Base-by-base conservation (phyloP, 129 eudicot genomes). In the Logfia minima region DNA sequence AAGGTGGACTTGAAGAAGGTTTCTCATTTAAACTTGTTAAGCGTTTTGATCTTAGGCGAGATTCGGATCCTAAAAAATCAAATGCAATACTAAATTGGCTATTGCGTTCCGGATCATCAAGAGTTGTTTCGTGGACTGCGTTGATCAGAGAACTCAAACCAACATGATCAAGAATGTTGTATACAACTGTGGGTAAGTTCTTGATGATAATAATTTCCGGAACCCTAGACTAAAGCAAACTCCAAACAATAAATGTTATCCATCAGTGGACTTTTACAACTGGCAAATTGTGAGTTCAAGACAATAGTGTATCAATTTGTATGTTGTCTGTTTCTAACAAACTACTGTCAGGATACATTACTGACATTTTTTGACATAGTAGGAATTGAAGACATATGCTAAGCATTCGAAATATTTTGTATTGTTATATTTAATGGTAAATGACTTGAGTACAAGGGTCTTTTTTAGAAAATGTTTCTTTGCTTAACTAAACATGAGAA, bases 181-280 rank as follows among this genome's bases (percentile, higher is more conserved):
- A 60, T 92, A 84, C 71, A 86, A 80, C 80, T 83, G 86, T 65
- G 92, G 92, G 97, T 92, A 86, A 92, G 90, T 75, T 62, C 70
- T 43, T 56, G 17, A 59, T 11, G 31, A 52, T n/a, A 62, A 52
- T 22, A 31, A 67, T 18, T 29, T 66, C 14, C 23, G 2, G 3
- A 61, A 61, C 13, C 17, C 13, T 61, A 10, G 67, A 61, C 26
- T 22, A 22, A 16, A 61, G 5, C 17, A 8, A 0, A 13, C 24
- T 6, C 32, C 16, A 37, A 37, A 24, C 43, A 37, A 37, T 7
- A 7, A 37, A 37, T 37, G 11, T 37, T 8, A 37, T 37, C 35
- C 35, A 32, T 32, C 35, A 4, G 5, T 32, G 35, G 39, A 34
- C 5, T 34, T 34, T 34, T 34, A 34, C 39, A 0, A 34, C 39